Evolutionary conservation across 2,329 filamentous ascomycete species (phyloP).

Genomic region (Epichloe sibirici): DNA sequence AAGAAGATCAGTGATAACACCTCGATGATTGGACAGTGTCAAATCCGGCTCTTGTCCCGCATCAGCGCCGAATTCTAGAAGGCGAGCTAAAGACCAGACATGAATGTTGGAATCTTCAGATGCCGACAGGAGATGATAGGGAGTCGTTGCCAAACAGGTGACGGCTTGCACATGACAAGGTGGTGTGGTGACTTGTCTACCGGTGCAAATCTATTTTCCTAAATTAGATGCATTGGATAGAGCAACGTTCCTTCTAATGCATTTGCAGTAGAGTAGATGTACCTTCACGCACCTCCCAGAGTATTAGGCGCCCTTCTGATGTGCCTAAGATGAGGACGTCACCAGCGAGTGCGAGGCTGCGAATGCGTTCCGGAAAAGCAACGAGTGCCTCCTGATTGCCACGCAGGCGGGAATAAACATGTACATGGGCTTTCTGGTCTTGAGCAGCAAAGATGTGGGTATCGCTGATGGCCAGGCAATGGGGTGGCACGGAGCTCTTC

Average conservation of each 20-base stretch:
- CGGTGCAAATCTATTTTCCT: conserved; percentile 51
- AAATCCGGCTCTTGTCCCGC: conserved; percentile 56
- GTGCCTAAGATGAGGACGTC: conserved; percentile 72
- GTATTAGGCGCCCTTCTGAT: conserved; percentile 68
- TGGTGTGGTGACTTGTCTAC: conserved; percentile 62
- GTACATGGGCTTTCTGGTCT: conserved; percentile 78
- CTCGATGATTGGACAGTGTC: conserved; percentile 67
- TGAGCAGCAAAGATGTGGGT: conserved; percentile 88
- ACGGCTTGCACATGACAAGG: conserved; percentile 71
- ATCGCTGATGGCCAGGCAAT: conserved; percentile 67
- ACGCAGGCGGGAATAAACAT: conserved; percentile 77
- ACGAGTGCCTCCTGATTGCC: conserved; percentile 82
- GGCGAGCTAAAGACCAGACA: conserved; percentile 72
- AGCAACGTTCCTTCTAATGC: not conserved
- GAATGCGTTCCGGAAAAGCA: conserved; percentile 78
- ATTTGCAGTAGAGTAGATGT: conserved; percentile 8
- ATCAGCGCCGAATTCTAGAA: conserved; percentile 49
- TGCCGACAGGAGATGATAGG: conserved; percentile 62
- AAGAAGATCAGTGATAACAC: conserved; percentile 53
- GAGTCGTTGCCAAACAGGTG: conserved; percentile 60
- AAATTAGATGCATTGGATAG: conserved; percentile 3
- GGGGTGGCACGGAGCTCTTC: conserved; percentile 72
- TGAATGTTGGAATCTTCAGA: conserved; percentile 83
- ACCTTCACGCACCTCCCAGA: conserved; percentile 68
- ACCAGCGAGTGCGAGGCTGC: conserved; percentile 59